Evolutionary conservation across 805 yeast genomes (phyloP), one percentile per base, ranked within the genome.

Genomic region (Candida boleticola): DNA sequence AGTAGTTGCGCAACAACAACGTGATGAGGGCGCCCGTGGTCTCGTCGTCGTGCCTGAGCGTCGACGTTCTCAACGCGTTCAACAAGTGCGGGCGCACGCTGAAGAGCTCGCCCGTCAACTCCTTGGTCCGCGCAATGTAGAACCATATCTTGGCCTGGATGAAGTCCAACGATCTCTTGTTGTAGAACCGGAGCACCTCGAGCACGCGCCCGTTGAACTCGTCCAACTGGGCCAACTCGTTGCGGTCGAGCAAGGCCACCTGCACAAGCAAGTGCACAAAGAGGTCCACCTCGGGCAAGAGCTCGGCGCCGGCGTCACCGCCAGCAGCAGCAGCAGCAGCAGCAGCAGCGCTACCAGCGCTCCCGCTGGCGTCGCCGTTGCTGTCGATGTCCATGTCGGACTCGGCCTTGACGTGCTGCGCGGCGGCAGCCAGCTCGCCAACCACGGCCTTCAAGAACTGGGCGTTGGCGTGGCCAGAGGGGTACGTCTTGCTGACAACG

Each of bases 111-210:
- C 56, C 55, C 23, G 70, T 57, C 42, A 83, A 66, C 68, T 92
- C 98, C 50, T 80, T 79, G 1, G 89, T 77, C 63, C 95, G 80
- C 35, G 83, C 76, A 52, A 86, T 76, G 68, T 89, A 92, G 61
- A 92, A 93, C 98, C 98, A 93, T 46, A 86, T 74, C 63, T 90
- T 92, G 13, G 98, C 93, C 49, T 81, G 81, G 44, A 93, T 76
- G 54, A 86, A 80, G 64, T 93, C 98, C 50, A 92, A 69, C 3
- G 95, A 78, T 49, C 98, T 79, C 50, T 85, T 80, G 64, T 89
- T 89, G 67, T 84, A 84, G 11, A 73, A 62, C 44, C 77, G 74
- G 58, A 89, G 73, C 40, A 81, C 68, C 11, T 67, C 58, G 42
- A 84, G 68, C 33, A 79, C 71, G 39, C 68, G 66, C 9, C 55